Base-by-base conservation (phyloP, 2,329 filamentous ascomycete species). In the Sclerotinia sclerotiorum region DNA sequence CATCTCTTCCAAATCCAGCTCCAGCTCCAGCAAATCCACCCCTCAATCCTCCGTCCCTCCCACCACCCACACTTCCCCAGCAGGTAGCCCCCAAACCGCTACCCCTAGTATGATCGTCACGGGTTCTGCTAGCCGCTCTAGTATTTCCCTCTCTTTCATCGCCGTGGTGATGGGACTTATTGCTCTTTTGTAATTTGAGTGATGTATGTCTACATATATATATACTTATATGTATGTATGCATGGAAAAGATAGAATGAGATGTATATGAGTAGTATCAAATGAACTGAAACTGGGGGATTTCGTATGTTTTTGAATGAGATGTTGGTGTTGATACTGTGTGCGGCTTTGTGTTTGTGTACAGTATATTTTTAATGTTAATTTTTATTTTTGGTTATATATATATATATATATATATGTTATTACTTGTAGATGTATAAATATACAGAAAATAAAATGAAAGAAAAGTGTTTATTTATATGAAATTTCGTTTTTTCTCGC, bases 121-220 rank as follows among this genome's bases (percentile, higher is more conserved):
- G 15, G 63, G 63, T 21, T n/a, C 39, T 66, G 63, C 63, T 35
- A 58, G 42, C 42, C 63, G 63, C 58, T 48, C 54, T 8, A 48
- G 52, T 21, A 48, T 66, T 24, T 66, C 63, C 27, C 27, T 66
- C 27, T 17, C 39, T 1, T 24, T 66, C 17, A 39, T 66, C 15
- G 63, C 63, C 8, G 27, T 46, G 19, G 42, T 66, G 3, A 66
- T 66, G 52, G 63, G 63, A 21, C 19, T 27, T 2, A 24, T 66
- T 39, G 63, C 52, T 39, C 63, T 66, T 39, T 66, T 66, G 63
- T 66, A 58, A 49, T 19, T 51, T 39, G 27, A 49, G 46, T 62
- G 60, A 51, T 39, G 46, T 10, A 10, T 35, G 8, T n/a, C n/a
- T n/a, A n/a, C n/a, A n/a, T n/a, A n/a, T n/a, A n/a, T n/a, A n/a